phyloP scores from a whole-genome alignment of 1,284 basidiomycete species.

The Ustilago trichophora region DNA sequence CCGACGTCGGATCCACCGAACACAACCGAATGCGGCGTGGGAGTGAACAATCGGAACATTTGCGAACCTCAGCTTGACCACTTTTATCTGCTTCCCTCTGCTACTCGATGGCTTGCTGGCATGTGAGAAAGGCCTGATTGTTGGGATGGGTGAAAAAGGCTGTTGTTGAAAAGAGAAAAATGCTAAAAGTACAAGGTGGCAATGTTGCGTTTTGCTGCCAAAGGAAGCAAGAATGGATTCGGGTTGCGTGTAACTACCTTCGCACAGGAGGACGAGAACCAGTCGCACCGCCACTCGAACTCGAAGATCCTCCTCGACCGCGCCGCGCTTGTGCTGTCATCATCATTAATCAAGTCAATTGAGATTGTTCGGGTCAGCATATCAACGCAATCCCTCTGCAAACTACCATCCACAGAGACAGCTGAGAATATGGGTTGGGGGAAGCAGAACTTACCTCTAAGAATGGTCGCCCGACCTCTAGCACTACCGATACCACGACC shows the following conservation, averaged over 20 bases:
- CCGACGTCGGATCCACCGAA: too few relatives aligned
- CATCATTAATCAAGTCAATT: too few relatives aligned
- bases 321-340: constrained; percentile 46
- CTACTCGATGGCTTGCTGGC: not conserved
- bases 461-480: constrained; percentile 93
- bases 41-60: constrained; percentile 1
- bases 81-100: too few relatives aligned
- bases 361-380: too few relatives aligned
- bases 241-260: too few relatives aligned
- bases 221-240: too few relatives aligned
- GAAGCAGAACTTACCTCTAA: constrained; percentile 72
- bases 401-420: too few relatives aligned
- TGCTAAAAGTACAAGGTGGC: constrained; percentile 35
- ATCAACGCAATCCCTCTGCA: too few relatives aligned
- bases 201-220: too few relatives aligned
- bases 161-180: too few relatives aligned
- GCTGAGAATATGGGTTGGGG: not conserved
- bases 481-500: constrained; percentile 98
- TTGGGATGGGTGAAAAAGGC: too few relatives aligned
- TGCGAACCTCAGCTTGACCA: not conserved
- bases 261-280: constrained; percentile 30
- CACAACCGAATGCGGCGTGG: too few relatives aligned
- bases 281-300: constrained; percentile 2
- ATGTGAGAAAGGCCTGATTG: constrained; percentile 1
- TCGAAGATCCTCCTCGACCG: constrained; percentile 36